Percentiles rank a stretch among this genome's conserved stretches.
Conservation (phyloP, 2,329 filamentous ascomycete species). For the Endocalyx cinctus region DNA sequence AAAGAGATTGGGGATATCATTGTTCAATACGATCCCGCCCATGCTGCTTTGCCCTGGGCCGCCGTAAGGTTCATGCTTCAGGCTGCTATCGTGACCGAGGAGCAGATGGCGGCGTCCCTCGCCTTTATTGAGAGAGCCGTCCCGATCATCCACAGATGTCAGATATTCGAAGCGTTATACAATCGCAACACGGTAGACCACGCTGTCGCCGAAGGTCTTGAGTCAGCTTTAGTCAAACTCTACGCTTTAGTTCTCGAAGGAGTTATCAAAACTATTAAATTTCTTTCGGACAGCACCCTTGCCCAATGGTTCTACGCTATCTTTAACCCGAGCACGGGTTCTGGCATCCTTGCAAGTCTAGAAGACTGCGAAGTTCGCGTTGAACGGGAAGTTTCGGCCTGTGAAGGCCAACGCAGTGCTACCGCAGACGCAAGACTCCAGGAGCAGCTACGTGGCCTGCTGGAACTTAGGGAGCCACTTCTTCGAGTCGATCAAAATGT, state of each 20-base stretch:
- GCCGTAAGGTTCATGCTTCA: too few species aligned
- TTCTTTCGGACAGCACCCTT: neutral
- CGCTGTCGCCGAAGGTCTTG: slow-evolving; percentile 1
- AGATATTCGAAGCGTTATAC: slow-evolving; percentile 6
- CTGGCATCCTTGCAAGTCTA: slow-evolving; percentile 2
- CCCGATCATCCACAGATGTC: too few species aligned
- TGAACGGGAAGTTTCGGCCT: slow-evolving; percentile 2
- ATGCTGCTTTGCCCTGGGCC: too few species aligned
- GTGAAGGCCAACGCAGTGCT: slow-evolving; percentile 1
- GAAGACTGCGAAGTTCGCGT: slow-evolving; percentile 1
- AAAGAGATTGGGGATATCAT: slow-evolving; percentile 7
- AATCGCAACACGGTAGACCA: slow-evolving; percentile 4
- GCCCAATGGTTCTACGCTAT: neutral
- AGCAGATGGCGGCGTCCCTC: too few species aligned
- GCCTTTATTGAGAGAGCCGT: too few species aligned
- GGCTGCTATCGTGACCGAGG: too few species aligned
- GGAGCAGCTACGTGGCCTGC: slow-evolving; percentile 2
- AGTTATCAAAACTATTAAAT: slow-evolving; percentile 1
- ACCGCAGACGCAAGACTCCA: neutral
- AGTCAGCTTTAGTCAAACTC: slow-evolving; percentile 5
- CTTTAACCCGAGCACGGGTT: neutral
- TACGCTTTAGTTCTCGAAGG: slow-evolving; percentile 5
- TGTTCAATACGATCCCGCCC: slow-evolving; percentile 10
- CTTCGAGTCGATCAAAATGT: slow-evolving; percentile 9
- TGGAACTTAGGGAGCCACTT: slow-evolving; percentile 3